Conservation (phyloP, 371 early-diverging fungal species). For the Syncephalastrum sp. region DNA sequence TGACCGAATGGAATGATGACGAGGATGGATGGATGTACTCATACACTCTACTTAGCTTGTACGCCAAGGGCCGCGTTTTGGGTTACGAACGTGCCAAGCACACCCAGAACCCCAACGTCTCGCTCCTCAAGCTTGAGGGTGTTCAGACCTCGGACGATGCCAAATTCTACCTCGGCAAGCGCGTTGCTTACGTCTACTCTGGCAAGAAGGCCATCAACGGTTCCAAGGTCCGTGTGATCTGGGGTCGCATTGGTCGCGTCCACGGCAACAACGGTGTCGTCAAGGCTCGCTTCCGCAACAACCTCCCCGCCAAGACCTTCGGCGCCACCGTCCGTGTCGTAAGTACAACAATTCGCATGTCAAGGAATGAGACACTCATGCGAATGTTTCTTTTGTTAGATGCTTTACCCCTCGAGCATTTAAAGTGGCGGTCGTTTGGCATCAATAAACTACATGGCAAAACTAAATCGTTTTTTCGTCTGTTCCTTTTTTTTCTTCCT, state of each 20-base stretch:
- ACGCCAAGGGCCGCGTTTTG: constrained; percentile 95
- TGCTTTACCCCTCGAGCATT: too few species aligned
- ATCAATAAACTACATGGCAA: too few species aligned
- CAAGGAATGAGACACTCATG: too few species aligned
- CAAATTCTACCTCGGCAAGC: constrained; percentile 90
- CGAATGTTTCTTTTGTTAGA: too few species aligned
- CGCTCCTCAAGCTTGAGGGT: constrained; percentile 92
- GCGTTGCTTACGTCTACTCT: constrained; percentile 81
- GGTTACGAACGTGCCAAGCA: constrained; percentile 93
- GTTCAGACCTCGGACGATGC: constrained; percentile 86
- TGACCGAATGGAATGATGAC: neutral
- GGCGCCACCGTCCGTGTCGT: constrained; percentile 92
- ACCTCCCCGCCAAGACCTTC: constrained; percentile 94
- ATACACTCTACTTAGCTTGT: constrained; percentile 71
- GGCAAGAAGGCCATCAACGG: constrained; percentile 90
- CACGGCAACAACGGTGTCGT: constrained; percentile 97
- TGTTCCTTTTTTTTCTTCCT: too few species aligned
- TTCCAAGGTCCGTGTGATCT: constrained; percentile 92
- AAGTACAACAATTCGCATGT: constrained; percentile 25
- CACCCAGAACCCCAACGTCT: constrained; percentile 86
- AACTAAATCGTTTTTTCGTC: too few species aligned
- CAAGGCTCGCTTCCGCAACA: constrained; percentile 94
- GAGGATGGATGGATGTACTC: constrained; percentile 15
- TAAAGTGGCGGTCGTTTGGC: too few species aligned
- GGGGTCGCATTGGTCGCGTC: constrained; percentile 93